phyloP scores from a whole-genome alignment of 352 stramenopile species.

The Phytophthora pisi region DNA sequence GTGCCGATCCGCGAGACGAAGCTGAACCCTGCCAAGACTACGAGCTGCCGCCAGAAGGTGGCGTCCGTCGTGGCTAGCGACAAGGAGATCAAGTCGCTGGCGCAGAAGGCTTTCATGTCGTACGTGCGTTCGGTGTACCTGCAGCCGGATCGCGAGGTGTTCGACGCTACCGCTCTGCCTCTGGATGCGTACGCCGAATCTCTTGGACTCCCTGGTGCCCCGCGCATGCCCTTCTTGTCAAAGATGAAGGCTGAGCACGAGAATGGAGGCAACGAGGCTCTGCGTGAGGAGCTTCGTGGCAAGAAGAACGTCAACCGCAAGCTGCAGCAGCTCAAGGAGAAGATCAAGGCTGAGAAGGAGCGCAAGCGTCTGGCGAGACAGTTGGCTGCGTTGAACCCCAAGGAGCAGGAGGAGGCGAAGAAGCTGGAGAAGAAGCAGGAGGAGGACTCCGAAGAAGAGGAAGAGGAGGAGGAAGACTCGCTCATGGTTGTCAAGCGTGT shows the following conservation, averaged over 20 bases:
- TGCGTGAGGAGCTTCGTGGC: constrained; percentile 84
- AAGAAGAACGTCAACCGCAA: constrained; percentile 99
- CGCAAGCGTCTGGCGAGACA: constrained; percentile 91
- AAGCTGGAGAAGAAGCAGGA: constrained; percentile 35
- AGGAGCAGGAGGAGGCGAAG: constrained; percentile 39
- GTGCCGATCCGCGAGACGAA: constrained; percentile 97
- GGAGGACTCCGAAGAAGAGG: constrained; percentile 57
- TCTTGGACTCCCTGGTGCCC: constrained; percentile 93
- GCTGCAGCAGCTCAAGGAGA: constrained; percentile 97
- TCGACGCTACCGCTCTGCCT: constrained; percentile 90
- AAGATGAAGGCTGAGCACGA: constrained; percentile 67
- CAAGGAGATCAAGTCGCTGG: constrained; percentile 94
- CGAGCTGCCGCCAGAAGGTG: constrained; percentile 92
- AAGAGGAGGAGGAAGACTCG: constrained; percentile 86
- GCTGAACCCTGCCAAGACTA: constrained; percentile 97
- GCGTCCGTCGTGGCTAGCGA: constrained; percentile 93
- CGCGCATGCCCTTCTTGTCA: constrained; percentile 93
- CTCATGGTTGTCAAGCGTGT: constrained; percentile 93
- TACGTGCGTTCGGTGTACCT: constrained; percentile 98
- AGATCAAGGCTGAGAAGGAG: constrained; percentile 97
- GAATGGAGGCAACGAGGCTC: constrained; percentile 68
- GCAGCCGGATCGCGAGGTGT: constrained; percentile 95
- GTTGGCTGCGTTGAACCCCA: constrained; percentile 47
- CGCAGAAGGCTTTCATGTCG: constrained; percentile 98
- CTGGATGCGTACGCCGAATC: constrained; percentile 94